Percentiles rank a stretch among this genome's conserved stretches.
Evolutionary conservation across 2,329 filamentous ascomycete genomes (phyloP).

Genomic region (Ophiosphaerella herpotricha): DNA sequence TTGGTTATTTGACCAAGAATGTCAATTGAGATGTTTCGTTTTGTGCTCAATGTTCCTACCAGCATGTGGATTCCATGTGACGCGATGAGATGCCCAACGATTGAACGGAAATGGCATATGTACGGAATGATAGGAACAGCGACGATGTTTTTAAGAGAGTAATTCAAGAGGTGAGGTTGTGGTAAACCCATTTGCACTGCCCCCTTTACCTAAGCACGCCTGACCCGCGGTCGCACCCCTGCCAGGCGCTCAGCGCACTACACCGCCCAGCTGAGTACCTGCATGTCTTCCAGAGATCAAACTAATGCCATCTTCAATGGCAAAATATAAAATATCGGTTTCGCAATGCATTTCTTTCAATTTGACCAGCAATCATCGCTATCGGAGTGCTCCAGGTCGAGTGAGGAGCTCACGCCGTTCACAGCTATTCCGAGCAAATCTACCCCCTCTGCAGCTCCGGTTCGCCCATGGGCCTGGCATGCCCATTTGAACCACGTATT

Average conservation of each 20-base stretch:
- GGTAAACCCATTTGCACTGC: constrained; percentile 2
- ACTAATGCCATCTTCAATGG: neutral
- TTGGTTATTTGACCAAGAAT: too few relatives aligned
- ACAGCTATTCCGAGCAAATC: constrained; percentile 8
- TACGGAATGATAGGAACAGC: too few relatives aligned
- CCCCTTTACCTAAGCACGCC: constrained; percentile 32
- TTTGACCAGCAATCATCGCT: neutral
- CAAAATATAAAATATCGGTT: neutral
- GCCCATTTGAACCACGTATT: neutral
- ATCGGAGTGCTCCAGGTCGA: constrained; percentile 17
- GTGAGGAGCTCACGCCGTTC: constrained; percentile 8
- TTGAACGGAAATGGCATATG: too few relatives aligned
- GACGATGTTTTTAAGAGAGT: too few relatives aligned
- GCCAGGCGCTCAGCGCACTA: constrained; percentile 3
- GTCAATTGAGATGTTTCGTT: too few relatives aligned
- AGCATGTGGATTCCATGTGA: too few relatives aligned
- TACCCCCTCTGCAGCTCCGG: constrained; percentile 11
- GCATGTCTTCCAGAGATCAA: constrained; percentile 17
- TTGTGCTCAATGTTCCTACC: too few relatives aligned
- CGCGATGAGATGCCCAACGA: too few relatives aligned
- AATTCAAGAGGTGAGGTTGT: too few relatives aligned
- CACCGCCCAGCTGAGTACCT: constrained; percentile 26
- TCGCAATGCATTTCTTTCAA: neutral
- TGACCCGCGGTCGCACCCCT: constrained; percentile 8
- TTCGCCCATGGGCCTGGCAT: neutral